Percentiles rank a stretch among this genome's conserved stretches.
phyloP scores from a whole-genome alignment of 768 basidiomycete genomes.

The Leucosporidium creatinivorum region DNA sequence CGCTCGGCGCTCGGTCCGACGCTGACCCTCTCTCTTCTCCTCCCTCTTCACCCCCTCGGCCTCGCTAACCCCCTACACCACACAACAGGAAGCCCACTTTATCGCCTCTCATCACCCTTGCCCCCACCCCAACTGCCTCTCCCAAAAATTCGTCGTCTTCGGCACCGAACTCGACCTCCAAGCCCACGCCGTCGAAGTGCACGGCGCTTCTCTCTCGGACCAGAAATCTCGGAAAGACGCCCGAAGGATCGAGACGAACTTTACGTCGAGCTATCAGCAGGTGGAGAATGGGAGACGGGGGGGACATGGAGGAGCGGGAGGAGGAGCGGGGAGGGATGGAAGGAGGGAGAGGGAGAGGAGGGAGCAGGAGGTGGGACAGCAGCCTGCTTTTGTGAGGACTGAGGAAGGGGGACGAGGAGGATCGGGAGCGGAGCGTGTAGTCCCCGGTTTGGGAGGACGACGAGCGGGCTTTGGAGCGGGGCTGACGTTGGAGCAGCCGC shows the following conservation, averaged over 20 bases:
- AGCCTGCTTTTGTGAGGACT: slow-evolving; percentile 20
- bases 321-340: slow-evolving; percentile 7
- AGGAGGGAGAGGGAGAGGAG: slow-evolving; percentile 8
- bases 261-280: slow-evolving; percentile 38
- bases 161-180: slow-evolving; percentile 76
- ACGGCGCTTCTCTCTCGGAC: slow-evolving; percentile 50
- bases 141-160: slow-evolving; percentile 92
- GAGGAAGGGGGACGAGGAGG: background rate
- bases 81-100: slow-evolving; percentile 82
- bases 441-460: slow-evolving; percentile 26
- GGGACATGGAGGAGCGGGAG: slow-evolving; percentile 11
- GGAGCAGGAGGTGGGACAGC: background rate
- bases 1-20: background rate
- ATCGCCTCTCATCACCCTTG: slow-evolving; percentile 71
- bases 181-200: slow-evolving; percentile 81
- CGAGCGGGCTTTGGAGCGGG: slow-evolving; percentile 12
- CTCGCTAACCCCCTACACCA: slow-evolving; percentile 44
- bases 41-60: background rate
- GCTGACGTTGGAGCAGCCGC: slow-evolving; percentile 10
- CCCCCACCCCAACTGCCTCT: slow-evolving; percentile 61
- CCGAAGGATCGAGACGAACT: slow-evolving; percentile 56
- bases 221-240: slow-evolving; percentile 63
- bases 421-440: slow-evolving; percentile 28
- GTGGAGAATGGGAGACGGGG: background rate
- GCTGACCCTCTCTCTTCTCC: background rate